Conservation (phyloP, 371 early-diverging fungal genomes). For the Amoeboaphelidium protococcarum region DNA sequence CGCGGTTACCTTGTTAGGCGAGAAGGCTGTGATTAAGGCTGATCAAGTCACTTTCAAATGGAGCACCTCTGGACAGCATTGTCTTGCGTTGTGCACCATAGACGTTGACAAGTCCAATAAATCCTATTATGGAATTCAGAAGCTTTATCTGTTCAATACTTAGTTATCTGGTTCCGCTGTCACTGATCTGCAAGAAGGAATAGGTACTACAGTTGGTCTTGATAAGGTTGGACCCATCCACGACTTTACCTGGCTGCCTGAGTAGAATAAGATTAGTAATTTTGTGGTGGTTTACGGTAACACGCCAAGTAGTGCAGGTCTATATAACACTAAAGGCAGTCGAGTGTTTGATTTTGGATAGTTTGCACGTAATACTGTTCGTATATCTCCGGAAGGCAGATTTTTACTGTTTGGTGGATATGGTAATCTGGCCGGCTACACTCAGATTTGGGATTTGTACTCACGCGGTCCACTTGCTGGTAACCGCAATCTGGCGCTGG, state of each 20-base stretch:
- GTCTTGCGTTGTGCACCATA: slow-evolving; percentile 72
- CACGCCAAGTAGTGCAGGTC: slow-evolving; percentile 70
- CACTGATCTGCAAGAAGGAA: slow-evolving; percentile 54
- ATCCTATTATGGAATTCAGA: slow-evolving; percentile 88
- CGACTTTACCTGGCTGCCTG: slow-evolving; percentile 80
- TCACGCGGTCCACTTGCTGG: too few species aligned
- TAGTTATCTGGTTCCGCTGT: slow-evolving; percentile 74
- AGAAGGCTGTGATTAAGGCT: slow-evolving; percentile 78
- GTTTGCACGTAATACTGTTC: slow-evolving; percentile 58
- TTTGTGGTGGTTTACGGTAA: slow-evolving; percentile 79
- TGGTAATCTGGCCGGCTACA: slow-evolving; percentile 76
- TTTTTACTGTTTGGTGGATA: slow-evolving; percentile 50
- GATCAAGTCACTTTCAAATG: slow-evolving; percentile 71
- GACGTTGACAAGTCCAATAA: slow-evolving; percentile 81
- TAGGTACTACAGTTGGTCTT: too few species aligned
- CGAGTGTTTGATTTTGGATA: slow-evolving; percentile 55
- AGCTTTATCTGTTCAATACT: slow-evolving; percentile 65
- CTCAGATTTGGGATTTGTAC: slow-evolving; percentile 75
- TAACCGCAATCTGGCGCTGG: too few species aligned
- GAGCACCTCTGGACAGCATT: slow-evolving; percentile 62
- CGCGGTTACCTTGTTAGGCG: too few species aligned
- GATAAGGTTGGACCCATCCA: slow-evolving; percentile 81
- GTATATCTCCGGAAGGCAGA: slow-evolving; percentile 68
- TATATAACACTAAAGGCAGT: slow-evolving; percentile 70
- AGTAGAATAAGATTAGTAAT: slow-evolving; percentile 74